These are phyloP conservation scores for Amoebophrya sp. DNA, from an alignment of 169 alveolate species.

Conservation along the genomic window DNA sequence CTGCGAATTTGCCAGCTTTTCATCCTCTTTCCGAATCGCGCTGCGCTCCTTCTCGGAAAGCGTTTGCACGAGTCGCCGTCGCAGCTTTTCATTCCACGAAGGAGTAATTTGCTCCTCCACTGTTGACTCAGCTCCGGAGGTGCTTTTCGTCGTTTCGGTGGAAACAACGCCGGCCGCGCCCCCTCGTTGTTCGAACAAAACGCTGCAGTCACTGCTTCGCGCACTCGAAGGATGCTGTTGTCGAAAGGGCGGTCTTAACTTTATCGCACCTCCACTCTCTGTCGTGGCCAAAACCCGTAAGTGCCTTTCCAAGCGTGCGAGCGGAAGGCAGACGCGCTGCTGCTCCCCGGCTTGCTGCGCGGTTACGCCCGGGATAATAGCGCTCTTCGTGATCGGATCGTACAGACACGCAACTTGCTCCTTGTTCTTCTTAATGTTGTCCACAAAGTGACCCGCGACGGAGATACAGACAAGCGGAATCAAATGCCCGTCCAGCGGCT, in stretches of 20 bases:
- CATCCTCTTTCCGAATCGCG: background rate
- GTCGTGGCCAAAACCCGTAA: background rate
- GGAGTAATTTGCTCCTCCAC: too few relatives aligned
- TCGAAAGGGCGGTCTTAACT: background rate
- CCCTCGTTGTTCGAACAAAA: background rate
- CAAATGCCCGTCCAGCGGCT: background rate
- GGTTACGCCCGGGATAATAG: background rate
- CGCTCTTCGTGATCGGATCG: background rate
- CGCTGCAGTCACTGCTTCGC: background rate
- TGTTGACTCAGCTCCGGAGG: background rate
- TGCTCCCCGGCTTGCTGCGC: background rate
- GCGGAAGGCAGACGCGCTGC: constrained; percentile 22
- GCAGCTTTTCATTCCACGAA: background rate
- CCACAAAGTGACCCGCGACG: background rate
- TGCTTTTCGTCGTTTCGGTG: background rate
- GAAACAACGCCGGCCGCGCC: background rate
- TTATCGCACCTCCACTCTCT: background rate
- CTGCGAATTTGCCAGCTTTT: background rate
- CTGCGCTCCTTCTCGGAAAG: background rate
- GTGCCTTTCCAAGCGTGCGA: background rate
- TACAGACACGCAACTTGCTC: background rate
- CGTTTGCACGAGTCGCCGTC: background rate
- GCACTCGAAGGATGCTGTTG: too few relatives aligned
- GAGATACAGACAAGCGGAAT: background rate
- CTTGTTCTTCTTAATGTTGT: background rate